phyloP scores from a whole-genome alignment of 495 filamentous ascomycete species.

The Parmelia sp. region DNA sequence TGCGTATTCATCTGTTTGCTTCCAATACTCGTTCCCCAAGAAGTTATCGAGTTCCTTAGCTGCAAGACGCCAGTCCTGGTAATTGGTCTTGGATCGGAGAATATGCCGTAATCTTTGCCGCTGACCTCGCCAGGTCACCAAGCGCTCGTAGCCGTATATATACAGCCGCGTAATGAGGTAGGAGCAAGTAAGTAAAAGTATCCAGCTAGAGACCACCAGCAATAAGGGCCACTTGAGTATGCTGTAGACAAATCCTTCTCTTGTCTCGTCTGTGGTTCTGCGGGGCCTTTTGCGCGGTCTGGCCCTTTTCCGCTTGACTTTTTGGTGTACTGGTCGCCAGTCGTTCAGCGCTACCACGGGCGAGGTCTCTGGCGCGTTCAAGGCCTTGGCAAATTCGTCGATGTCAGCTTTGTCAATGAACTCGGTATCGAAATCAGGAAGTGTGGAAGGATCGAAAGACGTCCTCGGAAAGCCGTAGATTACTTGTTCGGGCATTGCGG shows the following conservation, averaged over 20 bases:
- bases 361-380: conserved; percentile 43
- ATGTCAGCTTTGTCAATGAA: conserved; percentile 55
- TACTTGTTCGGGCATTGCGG: neutral
- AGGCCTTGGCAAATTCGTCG: conserved; percentile 44
- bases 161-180: conserved; percentile 83
- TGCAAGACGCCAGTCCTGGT: conserved; percentile 72
- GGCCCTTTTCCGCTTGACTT: conserved; percentile 46
- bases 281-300: conserved; percentile 28
- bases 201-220: conserved; percentile 70
- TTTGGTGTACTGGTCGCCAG: conserved; percentile 73
- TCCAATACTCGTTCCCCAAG: conserved; percentile 82
- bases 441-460: conserved; percentile 37
- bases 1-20: conserved; percentile 78
- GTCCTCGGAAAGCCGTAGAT: conserved; percentile 20
- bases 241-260: conserved; percentile 84
- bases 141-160: conserved; percentile 76
- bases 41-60: conserved; percentile 75
- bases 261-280: conserved; percentile 78
- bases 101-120: conserved; percentile 61
- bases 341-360: conserved; percentile 69
- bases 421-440: conserved; percentile 60
- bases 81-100: conserved; percentile 62
- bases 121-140: conserved; percentile 56
- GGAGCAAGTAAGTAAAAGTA: conserved; percentile 56
- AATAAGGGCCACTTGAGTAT: conserved; percentile 90